Percentiles rank a stretch among this genome's conserved stretches.
phyloP scores from a whole-genome alignment of 305 asterid species.

The Fraxinus velutina region DNA sequence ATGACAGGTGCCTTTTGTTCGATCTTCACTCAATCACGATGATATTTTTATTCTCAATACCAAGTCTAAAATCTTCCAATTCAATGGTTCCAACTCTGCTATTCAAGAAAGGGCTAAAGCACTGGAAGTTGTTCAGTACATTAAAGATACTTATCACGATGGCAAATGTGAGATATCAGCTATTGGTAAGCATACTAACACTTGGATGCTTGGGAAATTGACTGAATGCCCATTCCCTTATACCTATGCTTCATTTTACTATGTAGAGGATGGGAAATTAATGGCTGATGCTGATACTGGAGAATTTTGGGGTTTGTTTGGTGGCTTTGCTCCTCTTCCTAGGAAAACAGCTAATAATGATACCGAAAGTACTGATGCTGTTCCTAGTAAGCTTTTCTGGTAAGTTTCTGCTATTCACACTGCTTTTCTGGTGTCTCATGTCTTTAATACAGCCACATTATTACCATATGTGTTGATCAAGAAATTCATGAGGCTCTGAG shows the following conservation, averaged over 20 bases:
- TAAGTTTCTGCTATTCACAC: too few species aligned
- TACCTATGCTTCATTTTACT: constrained; percentile 25
- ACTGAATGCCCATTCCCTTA: constrained; percentile 17
- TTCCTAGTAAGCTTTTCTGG: constrained; percentile 66
- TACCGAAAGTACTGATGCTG: constrained; percentile 32
- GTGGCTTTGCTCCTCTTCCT: constrained; percentile 99
- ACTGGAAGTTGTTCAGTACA: constrained; percentile 94
- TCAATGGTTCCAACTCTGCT: constrained; percentile 87
- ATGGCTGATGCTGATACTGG: constrained; percentile 98
- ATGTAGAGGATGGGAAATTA: constrained; percentile 87
- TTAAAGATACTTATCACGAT: constrained; percentile 90
- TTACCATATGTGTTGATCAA: not conserved
- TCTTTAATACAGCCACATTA: not conserved
- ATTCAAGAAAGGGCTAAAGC: constrained; percentile 99
- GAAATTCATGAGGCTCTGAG: not conserved
- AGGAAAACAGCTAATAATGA: constrained; percentile 56
- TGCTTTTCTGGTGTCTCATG: not conserved
- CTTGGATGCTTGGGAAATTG: constrained; percentile 8
- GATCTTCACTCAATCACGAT: constrained; percentile 89
- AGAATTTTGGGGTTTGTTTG: constrained; percentile 94
- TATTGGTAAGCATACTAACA: constrained; percentile 57
- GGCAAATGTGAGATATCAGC: constrained; percentile 96
- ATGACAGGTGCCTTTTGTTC: constrained; percentile 73
- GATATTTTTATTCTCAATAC: constrained; percentile 89
- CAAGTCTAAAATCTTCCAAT: constrained; percentile 79